These are phyloP conservation scores for Fusarium marasasianum DNA, from an alignment of 2,329 filamentous ascomycete species.

Conservation along the genomic window DNA sequence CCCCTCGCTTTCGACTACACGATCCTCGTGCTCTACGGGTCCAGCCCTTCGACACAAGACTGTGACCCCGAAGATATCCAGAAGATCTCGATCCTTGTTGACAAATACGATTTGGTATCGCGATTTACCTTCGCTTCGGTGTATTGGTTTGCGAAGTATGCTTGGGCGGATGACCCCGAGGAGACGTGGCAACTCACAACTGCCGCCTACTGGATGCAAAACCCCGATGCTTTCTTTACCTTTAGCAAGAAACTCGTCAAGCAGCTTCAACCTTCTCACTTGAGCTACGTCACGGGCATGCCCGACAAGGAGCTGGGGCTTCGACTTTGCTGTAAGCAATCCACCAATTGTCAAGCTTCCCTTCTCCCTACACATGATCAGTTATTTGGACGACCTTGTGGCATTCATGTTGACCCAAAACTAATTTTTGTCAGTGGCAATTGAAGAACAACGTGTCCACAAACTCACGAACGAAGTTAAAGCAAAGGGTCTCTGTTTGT, in stretches of 20 bases:
- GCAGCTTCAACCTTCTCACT: conserved; percentile 5
- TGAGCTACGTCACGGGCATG: not conserved
- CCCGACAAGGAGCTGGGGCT: conserved; percentile 7
- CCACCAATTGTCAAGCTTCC: not conserved
- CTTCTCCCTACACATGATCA: not conserved
- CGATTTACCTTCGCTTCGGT: conserved; percentile 17
- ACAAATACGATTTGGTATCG: conserved; percentile 21
- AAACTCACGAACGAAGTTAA: not conserved
- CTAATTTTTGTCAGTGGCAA: conserved; percentile 9
- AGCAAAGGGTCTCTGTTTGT: conserved; percentile 13
- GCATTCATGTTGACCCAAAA: rapidly evolving
- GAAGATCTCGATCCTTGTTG: conserved; percentile 6
- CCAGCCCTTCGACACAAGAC: conserved; percentile 1
- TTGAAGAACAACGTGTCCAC: conserved; percentile 17
- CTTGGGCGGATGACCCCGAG: conserved; percentile 14
- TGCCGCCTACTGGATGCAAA: conserved; percentile 8
- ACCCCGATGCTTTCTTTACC: conserved; percentile 9
- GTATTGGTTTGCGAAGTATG: conserved; percentile 18
- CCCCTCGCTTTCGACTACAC: conserved; percentile 1
- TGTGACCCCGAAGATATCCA: conserved; percentile 10
- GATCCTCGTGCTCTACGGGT: conserved; percentile 10
- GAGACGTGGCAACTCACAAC: conserved; percentile 21
- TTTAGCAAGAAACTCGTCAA: conserved; percentile 21
- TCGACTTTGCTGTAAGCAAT: conserved; percentile 17
- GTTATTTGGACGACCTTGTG: too few species aligned